A percentile compares a stretch with the other conserved stretches of the same genome.
Conservation (phyloP, 805 yeast species). For the Candida saitoana region DNA sequence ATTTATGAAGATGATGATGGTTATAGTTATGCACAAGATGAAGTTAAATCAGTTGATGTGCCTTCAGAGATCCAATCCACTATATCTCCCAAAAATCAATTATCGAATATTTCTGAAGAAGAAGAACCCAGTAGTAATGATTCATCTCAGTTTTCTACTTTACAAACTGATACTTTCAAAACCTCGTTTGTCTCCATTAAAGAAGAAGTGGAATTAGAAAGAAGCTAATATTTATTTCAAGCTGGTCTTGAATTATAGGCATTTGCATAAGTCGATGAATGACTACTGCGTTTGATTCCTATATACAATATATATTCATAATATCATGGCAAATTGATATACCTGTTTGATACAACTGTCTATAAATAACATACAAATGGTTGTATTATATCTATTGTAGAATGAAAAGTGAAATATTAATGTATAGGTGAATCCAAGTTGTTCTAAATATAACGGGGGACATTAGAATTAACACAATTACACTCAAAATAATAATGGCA, state of each 20-base stretch:
- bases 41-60: background rate
- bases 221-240: background rate
- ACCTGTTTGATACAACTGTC: too few species aligned
- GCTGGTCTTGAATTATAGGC: background rate
- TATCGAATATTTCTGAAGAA: conserved; percentile 3
- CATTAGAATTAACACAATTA: too few species aligned
- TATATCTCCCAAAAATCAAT: background rate
- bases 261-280: background rate
- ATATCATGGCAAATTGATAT: too few species aligned
- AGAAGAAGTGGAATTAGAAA: conserved; percentile 1
- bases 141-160: background rate
- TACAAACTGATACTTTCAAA: conserved; percentile 1
- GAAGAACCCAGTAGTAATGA: conserved; percentile 1
- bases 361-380: too few species aligned
- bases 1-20: conserved; percentile 12
- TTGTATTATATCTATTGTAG: too few species aligned
- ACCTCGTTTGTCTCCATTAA: conserved; percentile 1
- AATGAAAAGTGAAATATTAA: too few species aligned
- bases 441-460: too few species aligned
- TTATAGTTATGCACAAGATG: conserved; percentile 7
- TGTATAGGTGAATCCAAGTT: too few species aligned
- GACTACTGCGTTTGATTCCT: too few species aligned
- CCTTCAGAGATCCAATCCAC: background rate
- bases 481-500: too few species aligned
- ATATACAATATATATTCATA: background rate